These are phyloP conservation scores for Dactylella cylindrospora DNA, from an alignment of 2,329 filamentous ascomycete genomes.

Conservation along the genomic window DNA sequence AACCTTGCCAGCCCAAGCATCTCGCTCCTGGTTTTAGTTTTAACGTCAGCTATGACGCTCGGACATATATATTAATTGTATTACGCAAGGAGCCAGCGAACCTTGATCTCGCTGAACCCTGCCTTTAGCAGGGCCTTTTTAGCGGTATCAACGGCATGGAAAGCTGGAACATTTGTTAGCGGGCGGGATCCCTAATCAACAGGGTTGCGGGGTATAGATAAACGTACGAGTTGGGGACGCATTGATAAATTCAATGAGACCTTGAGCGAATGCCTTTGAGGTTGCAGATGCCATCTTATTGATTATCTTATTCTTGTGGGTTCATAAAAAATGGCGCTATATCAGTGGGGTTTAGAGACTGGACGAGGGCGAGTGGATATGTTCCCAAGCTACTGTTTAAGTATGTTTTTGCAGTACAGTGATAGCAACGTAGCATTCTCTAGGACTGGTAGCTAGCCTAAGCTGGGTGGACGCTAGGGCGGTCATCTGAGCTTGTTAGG, in stretches of 20 bases:
- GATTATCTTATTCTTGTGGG: not conserved
- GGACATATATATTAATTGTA: slow-evolving; percentile 2
- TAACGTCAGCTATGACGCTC: slow-evolving; percentile 10
- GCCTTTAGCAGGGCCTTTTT: slow-evolving; percentile 74
- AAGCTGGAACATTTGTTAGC: slow-evolving; percentile 62
- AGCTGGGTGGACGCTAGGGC: no score
- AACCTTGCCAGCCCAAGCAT: slow-evolving; percentile 78
- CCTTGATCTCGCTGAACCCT: slow-evolving; percentile 81
- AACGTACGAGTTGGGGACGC: slow-evolving; percentile 84
- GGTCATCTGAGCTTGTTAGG: no score
- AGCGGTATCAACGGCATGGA: slow-evolving; percentile 84
- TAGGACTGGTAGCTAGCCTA: no score
- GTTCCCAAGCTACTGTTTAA: no score
- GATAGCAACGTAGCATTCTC: no score
- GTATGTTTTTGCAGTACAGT: no score
- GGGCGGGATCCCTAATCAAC: not conserved
- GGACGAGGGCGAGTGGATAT: no score
- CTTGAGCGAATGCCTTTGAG: slow-evolving; percentile 48
- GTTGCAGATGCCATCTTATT: slow-evolving; percentile 44
- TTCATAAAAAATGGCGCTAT: no score
- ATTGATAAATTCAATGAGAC: slow-evolving; percentile 58
- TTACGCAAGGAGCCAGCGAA: slow-evolving; percentile 49
- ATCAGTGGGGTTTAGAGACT: no score
- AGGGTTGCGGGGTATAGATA: not conserved
- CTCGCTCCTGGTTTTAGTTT: slow-evolving; percentile 65